phyloP scores from a whole-genome alignment of 176 grass and related monocot genomes.

The Alopecurus myosuroides region DNA sequence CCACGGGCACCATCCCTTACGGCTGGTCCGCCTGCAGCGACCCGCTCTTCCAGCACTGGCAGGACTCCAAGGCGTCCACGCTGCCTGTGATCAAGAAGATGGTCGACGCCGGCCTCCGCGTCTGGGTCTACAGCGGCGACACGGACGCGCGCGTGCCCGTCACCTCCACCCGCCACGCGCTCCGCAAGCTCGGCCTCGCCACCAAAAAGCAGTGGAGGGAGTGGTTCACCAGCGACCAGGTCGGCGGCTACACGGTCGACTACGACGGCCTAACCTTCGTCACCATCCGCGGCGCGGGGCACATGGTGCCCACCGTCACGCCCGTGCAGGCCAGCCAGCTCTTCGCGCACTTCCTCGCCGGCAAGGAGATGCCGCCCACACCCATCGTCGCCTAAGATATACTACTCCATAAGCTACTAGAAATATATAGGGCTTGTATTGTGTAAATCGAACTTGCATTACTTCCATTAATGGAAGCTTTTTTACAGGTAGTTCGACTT shows the following conservation, averaged over 20 bases:
- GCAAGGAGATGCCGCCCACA: conserved; percentile 37
- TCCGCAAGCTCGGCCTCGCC: conserved; percentile 46
- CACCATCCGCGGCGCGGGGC: conserved; percentile 76
- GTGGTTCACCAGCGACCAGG: conserved; percentile 80
- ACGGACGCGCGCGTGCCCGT: conserved; percentile 63
- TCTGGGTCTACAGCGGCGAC: conserved; percentile 61
- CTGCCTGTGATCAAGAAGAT: conserved; percentile 49
- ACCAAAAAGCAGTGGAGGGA: conserved; percentile 46
- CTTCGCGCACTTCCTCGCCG: conserved; percentile 49
- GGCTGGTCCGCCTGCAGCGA: conserved; percentile 69
- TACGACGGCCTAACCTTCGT: conserved; percentile 81
- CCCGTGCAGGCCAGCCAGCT: conserved; percentile 58
- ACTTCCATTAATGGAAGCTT: too few species aligned
- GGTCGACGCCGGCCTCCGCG: conserved; percentile 32
- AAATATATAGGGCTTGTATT: too few species aligned
- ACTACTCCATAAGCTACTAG: too few species aligned
- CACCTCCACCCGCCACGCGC: conserved; percentile 55
- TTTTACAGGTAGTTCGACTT: too few species aligned
- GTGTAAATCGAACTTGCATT: too few species aligned
- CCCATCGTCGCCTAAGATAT: background rate
- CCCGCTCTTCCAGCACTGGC: conserved; percentile 39
- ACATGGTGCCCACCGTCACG: conserved; percentile 64
- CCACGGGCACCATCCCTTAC: conserved; percentile 50
- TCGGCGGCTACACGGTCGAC: conserved; percentile 66
- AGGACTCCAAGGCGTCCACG: conserved; percentile 26